These are phyloP conservation scores for Sporothrix protearum DNA, from an alignment of 2,329 filamentous ascomycete species.

Conservation along the genomic window DNA sequence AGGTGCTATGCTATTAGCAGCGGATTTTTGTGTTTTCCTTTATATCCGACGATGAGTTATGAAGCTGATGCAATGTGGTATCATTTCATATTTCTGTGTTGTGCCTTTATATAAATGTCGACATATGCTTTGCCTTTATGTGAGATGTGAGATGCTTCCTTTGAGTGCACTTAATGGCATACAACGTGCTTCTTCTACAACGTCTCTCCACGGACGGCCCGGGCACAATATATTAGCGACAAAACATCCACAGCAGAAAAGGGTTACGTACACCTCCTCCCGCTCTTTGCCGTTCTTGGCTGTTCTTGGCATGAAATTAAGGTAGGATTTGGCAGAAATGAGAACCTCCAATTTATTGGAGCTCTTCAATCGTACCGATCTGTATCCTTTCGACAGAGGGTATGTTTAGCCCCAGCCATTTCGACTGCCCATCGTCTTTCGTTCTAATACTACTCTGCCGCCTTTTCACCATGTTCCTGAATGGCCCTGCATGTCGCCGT, in stretches of 20 bases:
- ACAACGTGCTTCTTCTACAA: neutral
- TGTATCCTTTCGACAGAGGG: neutral
- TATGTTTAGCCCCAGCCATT: neutral
- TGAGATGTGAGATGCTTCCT: neutral
- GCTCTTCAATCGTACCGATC: neutral
- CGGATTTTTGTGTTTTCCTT: neutral
- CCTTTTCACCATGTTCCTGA: neutral
- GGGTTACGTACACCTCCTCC: conserved; percentile 2
- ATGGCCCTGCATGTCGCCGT: neutral
- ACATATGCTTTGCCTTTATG: no score
- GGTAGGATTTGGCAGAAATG: neutral
- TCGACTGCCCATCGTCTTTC: neutral
- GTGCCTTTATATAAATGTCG: neutral
- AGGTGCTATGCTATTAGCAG: no score
- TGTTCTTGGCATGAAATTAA: neutral
- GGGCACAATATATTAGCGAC: neutral
- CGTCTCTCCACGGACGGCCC: neutral
- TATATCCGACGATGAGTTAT: no score
- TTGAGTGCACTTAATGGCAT: neutral
- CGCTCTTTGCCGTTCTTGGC: neutral
- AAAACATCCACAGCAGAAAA: neutral
- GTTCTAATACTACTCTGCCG: neutral
- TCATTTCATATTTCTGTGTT: neutral
- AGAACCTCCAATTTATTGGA: neutral
- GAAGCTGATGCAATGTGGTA: neutral